A percentile compares a stretch with the other conserved stretches of the same genome.
Conservation (phyloP, 1,284 basidiomycete species). For the Ustilago hordei region DNA sequence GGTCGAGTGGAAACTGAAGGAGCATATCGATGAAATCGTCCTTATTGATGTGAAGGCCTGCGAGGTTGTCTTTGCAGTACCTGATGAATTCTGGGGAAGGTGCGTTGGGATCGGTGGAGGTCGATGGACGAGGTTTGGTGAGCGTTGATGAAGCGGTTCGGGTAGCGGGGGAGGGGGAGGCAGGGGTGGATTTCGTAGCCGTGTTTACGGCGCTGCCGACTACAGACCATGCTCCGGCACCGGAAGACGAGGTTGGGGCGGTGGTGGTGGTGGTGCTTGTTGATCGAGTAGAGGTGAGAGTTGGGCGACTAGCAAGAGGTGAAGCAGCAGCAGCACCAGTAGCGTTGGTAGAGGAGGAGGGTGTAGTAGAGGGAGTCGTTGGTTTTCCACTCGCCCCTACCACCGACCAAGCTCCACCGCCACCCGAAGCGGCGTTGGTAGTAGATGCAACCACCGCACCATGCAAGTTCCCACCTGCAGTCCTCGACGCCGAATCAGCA, state of each 20-base stretch:
- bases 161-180: slow-evolving; percentile 52
- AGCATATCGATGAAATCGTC: slow-evolving; percentile 70
- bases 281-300: slow-evolving; percentile 7
- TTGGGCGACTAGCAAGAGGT: slow-evolving; percentile 18
- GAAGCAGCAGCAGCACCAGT: slow-evolving; percentile 54
- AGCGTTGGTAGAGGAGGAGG: background rate
- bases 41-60: slow-evolving; percentile 77
- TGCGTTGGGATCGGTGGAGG: slow-evolving; percentile 74
- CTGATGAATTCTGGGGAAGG: slow-evolving; percentile 89
- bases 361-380: slow-evolving; percentile 55
- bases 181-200: slow-evolving; percentile 23
- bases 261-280: slow-evolving; percentile 13
- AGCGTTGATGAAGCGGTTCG: slow-evolving; percentile 2
- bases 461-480: slow-evolving; percentile 20
- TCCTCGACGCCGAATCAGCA: slow-evolving; percentile 75
- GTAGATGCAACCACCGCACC: slow-evolving; percentile 72
- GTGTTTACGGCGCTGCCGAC: slow-evolving; percentile 19
- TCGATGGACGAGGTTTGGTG: background rate
- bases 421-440: slow-evolving; percentile 52
- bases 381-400: slow-evolving; percentile 83
- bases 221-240: slow-evolving; percentile 31
- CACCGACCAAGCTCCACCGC: slow-evolving; percentile 83
- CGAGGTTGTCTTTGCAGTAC: slow-evolving; percentile 89
- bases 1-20: slow-evolving; percentile 70
- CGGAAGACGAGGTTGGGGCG: background rate